Conservation (phyloP, 495 filamentous ascomycete genomes). For the Penicillium herquei region DNA sequence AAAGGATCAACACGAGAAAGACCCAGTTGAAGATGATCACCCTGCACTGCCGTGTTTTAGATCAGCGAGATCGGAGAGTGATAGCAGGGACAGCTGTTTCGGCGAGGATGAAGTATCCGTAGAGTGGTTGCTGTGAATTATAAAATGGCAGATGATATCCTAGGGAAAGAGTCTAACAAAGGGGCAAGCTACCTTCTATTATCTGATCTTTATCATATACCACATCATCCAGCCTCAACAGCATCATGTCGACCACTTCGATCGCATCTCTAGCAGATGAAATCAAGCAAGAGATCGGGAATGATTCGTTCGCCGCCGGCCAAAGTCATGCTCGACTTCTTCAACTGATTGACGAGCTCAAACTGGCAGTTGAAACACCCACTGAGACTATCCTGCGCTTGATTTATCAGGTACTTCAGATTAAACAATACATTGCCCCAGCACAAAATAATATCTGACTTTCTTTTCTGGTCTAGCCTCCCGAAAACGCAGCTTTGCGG, state of each 20-base stretch:
- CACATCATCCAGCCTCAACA: too few relatives aligned
- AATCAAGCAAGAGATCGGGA: neutral
- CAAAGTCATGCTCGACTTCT: conserved; percentile 11
- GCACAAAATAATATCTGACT: too few relatives aligned
- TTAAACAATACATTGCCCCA: neutral
- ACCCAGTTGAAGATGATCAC: neutral
- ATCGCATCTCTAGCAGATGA: neutral
- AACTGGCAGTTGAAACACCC: conserved; percentile 13
- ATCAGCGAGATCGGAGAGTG: too few relatives aligned
- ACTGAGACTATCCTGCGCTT: conserved; percentile 14
- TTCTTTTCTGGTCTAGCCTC: neutral
- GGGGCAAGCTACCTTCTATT: too few relatives aligned
- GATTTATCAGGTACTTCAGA: conserved; percentile 12
- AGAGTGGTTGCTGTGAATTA: too few relatives aligned
- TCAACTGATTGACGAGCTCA: conserved; percentile 12
- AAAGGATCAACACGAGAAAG: conserved; percentile 4
- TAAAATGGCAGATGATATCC: too few relatives aligned
- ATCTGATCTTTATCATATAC: too few relatives aligned
- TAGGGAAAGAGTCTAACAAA: too few relatives aligned
- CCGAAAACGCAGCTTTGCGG: conserved; percentile 12
- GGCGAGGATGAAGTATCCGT: too few relatives aligned
- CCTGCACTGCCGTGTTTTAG: too few relatives aligned
- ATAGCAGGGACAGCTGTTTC: too few relatives aligned
- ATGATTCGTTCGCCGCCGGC: neutral
- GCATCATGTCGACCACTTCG: neutral